Evolutionary conservation across 176 grass and related monocot species (phyloP), one percentile per base, ranked within the genome.

Genomic region (Oryza coarctata): DNA sequence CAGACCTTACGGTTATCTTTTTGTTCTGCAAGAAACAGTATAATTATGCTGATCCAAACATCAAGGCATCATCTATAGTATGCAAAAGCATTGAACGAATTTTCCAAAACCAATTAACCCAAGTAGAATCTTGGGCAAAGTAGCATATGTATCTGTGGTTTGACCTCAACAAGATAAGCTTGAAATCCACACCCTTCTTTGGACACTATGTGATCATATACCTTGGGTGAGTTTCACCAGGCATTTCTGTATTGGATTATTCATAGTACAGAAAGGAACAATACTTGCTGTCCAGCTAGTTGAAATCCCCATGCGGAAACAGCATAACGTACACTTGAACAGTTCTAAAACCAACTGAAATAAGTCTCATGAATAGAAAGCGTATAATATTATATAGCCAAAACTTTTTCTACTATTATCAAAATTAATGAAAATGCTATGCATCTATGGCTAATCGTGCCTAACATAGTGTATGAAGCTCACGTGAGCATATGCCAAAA

Each of bases 181-280:
- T 57, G 52, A 57, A n/a, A 50, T 50, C 45, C 7, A 1, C 3
- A n/a, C 52, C 20, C 18, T 57, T 57, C 52, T 57, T 50, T 50
- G 8, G 52, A 23, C 47, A 7, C 47, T 22, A 17, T 20, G 47
- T 52, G 47, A 15, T 52, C 0, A 9, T 55, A 32, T 31, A 68
- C 44, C 45, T 74, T 62, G 30, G 67, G 34, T 15, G 39, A 43
- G 41, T 70, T 68, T 18, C 23, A 68, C 23, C 69, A 36, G 6
- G 29, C n/a, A 45, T 52, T 55, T 80, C 43, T 36, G 30, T 65
- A 32, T 52, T 52, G 43, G 17, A 49, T 33, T 79, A 80, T 57
- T 57, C 31, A 49, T 66, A 66, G 18, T 39, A n/a, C 55, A 33
- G 27, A 43, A 66, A 44, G 5, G 28, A 57, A 9, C 2, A 57